A percentile compares a stretch with the other conserved stretches of the same genome.
Evolutionary conservation across 495 filamentous ascomycete species (phyloP).

Genomic region (Lasiosphaeris hirsuta): DNA sequence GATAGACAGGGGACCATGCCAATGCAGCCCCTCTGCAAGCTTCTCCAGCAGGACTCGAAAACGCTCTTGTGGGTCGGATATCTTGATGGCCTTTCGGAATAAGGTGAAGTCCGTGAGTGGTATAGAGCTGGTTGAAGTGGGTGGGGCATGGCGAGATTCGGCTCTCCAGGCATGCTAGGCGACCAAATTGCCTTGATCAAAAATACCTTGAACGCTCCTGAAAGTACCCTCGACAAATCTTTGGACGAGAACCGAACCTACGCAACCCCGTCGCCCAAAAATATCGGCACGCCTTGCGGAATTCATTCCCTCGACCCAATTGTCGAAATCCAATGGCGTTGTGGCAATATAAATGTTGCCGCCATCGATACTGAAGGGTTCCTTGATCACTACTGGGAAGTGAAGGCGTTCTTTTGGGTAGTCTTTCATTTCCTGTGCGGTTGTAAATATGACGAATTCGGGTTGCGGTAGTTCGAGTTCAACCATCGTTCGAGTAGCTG

Average conservation of each 20-base stretch:
- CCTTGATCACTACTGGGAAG: not conserved
- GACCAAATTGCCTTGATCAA: not conserved
- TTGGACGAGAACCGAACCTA: not conserved
- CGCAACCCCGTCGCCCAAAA: no score
- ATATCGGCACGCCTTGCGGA: no score
- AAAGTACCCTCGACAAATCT: not conserved
- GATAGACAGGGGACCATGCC: not conserved
- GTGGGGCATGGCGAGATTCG: no score
- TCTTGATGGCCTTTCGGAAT: not conserved
- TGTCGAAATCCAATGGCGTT: no score
- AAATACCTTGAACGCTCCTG: conserved; percentile 3
- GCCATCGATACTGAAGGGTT: not conserved
- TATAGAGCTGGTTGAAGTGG: not conserved
- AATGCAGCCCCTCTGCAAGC: not conserved
- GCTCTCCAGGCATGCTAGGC: conserved; percentile 3
- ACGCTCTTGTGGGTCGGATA: not conserved
- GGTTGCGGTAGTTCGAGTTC: not conserved
- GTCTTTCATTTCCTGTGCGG: no score
- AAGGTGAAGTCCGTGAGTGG: not conserved
- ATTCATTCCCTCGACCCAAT: no score
- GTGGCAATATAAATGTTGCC: no score
- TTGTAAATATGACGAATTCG: not conserved
- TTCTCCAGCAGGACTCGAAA: not conserved
- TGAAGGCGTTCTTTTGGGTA: no score
- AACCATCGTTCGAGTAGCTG: no score